Evolutionary conservation across 768 basidiomycete genomes (phyloP).

Genomic region (Botryobasidium botryosum): DNA sequence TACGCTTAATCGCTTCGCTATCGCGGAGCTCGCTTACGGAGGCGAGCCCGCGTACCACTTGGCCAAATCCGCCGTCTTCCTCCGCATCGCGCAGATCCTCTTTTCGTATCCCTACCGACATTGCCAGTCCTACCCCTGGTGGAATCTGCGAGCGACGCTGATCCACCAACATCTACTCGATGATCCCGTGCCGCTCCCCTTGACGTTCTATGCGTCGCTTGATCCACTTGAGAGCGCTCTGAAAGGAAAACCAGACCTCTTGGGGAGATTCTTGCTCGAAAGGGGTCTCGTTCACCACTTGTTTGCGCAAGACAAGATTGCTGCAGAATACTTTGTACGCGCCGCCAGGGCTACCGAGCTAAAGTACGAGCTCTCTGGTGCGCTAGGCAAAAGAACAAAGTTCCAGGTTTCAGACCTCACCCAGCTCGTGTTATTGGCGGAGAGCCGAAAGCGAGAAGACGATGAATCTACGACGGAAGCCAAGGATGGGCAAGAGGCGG

Average conservation of each 20-base stretch:
- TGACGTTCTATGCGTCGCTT: conserved; percentile 28
- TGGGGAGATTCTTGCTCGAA: conserved; percentile 54
- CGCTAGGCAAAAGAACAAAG: conserved; percentile 84
- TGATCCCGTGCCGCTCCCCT: conserved; percentile 51
- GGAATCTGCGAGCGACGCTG: conserved; percentile 58
- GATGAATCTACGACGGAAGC: conserved; percentile 6
- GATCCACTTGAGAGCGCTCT: conserved; percentile 13
- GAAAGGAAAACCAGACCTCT: conserved; percentile 29
- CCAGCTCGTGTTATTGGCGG: conserved; percentile 88
- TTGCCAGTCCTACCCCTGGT: conserved; percentile 47
- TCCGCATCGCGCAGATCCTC: conserved; percentile 60
- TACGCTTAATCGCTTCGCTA: conserved; percentile 42
- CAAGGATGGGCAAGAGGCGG: conserved; percentile 3
- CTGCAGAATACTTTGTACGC: conserved; percentile 57
- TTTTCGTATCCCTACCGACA: conserved; percentile 35
- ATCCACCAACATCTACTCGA: conserved; percentile 65
- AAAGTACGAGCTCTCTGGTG: conserved; percentile 83
- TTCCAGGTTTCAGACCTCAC: conserved; percentile 74
- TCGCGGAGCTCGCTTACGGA: conserved; percentile 58
- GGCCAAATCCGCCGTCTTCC: conserved; percentile 43
- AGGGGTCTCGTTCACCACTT: conserved; percentile 63
- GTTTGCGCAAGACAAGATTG: conserved; percentile 56
- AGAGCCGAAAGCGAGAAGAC: conserved; percentile 38
- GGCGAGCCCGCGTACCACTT: conserved; percentile 98
- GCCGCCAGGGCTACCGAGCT: conserved; percentile 65